Evolutionary conservation across 202 grass and related monocot species (phyloP).

Genomic region (Elaeis oleifera): DNA sequence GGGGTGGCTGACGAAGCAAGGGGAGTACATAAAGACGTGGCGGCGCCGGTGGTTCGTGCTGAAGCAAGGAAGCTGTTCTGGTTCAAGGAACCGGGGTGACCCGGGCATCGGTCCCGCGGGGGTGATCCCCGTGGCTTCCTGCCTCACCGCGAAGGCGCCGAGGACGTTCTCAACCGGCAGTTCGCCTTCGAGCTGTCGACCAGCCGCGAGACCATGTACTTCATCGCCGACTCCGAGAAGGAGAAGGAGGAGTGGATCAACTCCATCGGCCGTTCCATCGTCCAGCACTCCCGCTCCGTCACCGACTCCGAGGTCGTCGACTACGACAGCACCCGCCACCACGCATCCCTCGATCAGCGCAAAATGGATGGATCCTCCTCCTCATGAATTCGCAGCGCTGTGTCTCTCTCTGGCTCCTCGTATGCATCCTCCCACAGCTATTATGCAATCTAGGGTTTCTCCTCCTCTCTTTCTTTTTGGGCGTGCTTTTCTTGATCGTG

Average conservation of each 20-base stretch:
- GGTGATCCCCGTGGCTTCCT: conserved; percentile 69
- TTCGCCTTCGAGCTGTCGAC: conserved; percentile 94
- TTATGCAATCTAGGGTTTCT: too few relatives aligned
- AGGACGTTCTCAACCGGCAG: conserved; percentile 73
- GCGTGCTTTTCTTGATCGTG: too few relatives aligned
- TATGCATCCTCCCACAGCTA: too few relatives aligned
- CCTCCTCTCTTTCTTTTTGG: too few relatives aligned
- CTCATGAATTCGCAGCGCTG: too few relatives aligned
- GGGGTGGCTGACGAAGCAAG: conserved; percentile 87
- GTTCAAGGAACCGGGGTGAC: conserved; percentile 80
- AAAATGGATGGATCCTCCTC: too few relatives aligned
- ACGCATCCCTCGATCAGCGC: background rate
- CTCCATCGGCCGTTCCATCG: conserved; percentile 84
- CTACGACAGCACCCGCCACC: conserved; percentile 41
- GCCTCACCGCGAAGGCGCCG: conserved; percentile 84
- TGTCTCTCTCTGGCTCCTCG: too few relatives aligned
- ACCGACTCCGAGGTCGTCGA: conserved; percentile 82
- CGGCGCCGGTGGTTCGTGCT: conserved; percentile 90
- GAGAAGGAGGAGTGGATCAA: conserved; percentile 99
- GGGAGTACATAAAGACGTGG: conserved; percentile 99
- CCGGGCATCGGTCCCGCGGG: conserved; percentile 53
- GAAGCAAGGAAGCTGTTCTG: conserved; percentile 89
- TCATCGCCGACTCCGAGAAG: conserved; percentile 95
- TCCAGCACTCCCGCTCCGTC: conserved; percentile 71
- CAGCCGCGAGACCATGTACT: conserved; percentile 86